A percentile compares a stretch with the other conserved stretches of the same genome.
These are phyloP conservation scores for Thuidium tamariscinum DNA, from an alignment of 225 moss, liverwort and hornwort species.

Conservation along the genomic window DNA sequence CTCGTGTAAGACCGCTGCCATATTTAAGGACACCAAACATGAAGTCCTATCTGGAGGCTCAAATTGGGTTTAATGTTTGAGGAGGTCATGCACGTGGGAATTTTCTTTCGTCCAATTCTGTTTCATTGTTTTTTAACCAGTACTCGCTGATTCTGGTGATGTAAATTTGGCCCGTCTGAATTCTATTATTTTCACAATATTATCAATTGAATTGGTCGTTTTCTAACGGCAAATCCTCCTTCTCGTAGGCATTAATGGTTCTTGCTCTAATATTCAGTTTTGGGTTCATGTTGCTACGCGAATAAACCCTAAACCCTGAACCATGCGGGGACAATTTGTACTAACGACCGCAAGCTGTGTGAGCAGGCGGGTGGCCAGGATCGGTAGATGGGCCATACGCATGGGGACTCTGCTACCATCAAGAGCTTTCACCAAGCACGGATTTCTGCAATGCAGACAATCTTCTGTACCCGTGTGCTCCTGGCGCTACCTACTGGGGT, in stretches of 20 bases:
- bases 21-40: not conserved
- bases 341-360: not conserved
- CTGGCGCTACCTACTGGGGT: constrained; percentile 62
- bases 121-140: not conserved
- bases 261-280: not conserved
- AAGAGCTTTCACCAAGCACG: constrained; percentile 50
- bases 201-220: not conserved
- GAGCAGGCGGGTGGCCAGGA: constrained; percentile 66
- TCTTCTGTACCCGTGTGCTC: constrained; percentile 55
- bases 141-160: not conserved
- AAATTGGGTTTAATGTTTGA: not conserved
- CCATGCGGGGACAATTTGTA: not conserved
- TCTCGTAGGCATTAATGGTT: not conserved
- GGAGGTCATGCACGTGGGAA: not conserved
- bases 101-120: not conserved
- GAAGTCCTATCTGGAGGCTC: not conserved
- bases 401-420: constrained; percentile 83
- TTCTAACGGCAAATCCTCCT: not conserved
- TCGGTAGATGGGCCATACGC: constrained; percentile 54
- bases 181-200: not conserved
- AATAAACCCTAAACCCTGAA: not conserved
- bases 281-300: not conserved
- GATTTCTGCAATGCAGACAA: constrained; percentile 44
- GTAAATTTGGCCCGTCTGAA: not conserved
- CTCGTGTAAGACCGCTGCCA: constrained; percentile 28